Percentiles rank a stretch among this genome's conserved stretches.
phyloP scores from a whole-genome alignment of 768 basidiomycete genomes.

The Trametes coccinea region DNA sequence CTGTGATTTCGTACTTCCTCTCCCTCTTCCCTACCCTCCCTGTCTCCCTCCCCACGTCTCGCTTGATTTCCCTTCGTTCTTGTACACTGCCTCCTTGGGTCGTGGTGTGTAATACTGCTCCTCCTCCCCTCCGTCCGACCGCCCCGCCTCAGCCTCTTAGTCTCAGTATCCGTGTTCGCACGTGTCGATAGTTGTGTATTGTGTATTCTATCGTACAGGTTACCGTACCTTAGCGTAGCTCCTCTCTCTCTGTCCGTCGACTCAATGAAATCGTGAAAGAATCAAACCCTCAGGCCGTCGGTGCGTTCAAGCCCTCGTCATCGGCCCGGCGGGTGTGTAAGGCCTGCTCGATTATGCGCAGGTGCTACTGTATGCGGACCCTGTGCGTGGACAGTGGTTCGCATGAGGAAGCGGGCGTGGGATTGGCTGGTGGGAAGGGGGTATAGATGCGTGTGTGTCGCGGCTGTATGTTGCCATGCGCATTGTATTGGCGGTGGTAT shows the following conservation, averaged over 20 bases:
- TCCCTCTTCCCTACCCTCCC: no score
- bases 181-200: constrained; percentile 8
- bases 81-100: no score
- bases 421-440: background rate
- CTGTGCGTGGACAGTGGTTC: background rate
- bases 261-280: no score
- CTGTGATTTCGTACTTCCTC: no score
- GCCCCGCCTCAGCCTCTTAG: background rate
- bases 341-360: background rate
- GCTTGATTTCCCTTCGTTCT: no score
- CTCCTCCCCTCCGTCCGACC: background rate
- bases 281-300: no score
- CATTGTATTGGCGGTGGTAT: no score
- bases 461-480: no score
- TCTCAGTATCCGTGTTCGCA: background rate
- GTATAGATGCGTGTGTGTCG: background rate
- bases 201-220: constrained; percentile 16
- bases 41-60: no score
- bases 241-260: background rate
- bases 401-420: background rate
- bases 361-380: background rate
- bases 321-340: background rate
- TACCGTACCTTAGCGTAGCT: constrained; percentile 12
- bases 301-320: no score
- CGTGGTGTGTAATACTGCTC: background rate